Base-by-base conservation (phyloP, 805 yeast genomes). In the Metschnikowia similis region DNA sequence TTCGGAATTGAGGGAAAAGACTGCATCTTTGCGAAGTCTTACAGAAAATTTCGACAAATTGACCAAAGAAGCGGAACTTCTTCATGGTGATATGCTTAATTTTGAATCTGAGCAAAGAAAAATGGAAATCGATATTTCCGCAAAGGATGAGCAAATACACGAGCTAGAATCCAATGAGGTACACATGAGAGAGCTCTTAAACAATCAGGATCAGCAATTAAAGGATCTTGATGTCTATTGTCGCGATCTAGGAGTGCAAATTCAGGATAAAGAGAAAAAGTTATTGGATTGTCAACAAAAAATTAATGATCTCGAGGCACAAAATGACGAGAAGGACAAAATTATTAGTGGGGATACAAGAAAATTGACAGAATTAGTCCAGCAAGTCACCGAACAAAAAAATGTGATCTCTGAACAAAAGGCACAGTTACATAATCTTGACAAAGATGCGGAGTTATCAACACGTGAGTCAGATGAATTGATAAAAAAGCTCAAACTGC, bases 301-400 rank as follows among this genome's bases (percentile, higher is more conserved):
- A 36, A 50, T 70, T 2, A 54, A 57, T 27, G 58, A 57, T 8
- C 60, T 69, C 38, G 68, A 67, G 29, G 62, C 62, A 2, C 77
- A 76, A 36, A 48, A 47, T 13, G 35, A 21, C 13, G 70, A 68
- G 26, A 66, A 69, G 43, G 71, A 69, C 41, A 52, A 52, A n/a
- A 64, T 63, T 7, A 66, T 69, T 9, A 56, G 59, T 28, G 71
- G 65, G 31, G 71, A 70, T 46, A 62, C 66, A 7, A 56, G 52
- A 36, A 66, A 64, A 45, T 50, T 71, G 54, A 61, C 56, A 35
- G 67, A 66, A 47, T 56, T 70, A n/a, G 64, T 65, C 2, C 52
- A 57, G 47, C 58, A 60, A 38, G 56, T 66, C 11, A 55, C 58
- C 17, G 38, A 50, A 27, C 61, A 57, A 29, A 60, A 63, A 48